A percentile compares a stretch with the other conserved stretches of the same genome.
phyloP scores from a whole-genome alignment of 2,329 filamentous ascomycete species.

The Trichoderma hamatum region DNA sequence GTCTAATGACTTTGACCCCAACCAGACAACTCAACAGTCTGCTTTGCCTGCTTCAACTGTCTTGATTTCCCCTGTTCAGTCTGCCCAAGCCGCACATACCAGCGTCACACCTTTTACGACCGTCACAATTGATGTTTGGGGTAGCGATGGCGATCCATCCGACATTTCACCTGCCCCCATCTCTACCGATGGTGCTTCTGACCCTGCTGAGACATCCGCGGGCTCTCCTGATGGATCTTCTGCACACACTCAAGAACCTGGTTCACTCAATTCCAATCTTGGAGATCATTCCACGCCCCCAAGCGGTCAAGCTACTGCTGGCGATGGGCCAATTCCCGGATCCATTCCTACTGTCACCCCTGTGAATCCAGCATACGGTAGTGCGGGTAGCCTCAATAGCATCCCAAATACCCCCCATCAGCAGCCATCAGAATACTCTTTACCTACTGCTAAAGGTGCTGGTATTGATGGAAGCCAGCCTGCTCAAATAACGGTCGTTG shows the following conservation, averaged over 20 bases:
- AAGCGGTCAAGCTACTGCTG: slow-evolving; percentile 22
- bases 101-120: slow-evolving; percentile 41
- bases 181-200: slow-evolving; percentile 26
- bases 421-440: slow-evolving; percentile 24
- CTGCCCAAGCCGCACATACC: slow-evolving; percentile 27
- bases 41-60: slow-evolving; percentile 35
- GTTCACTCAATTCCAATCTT: slow-evolving; percentile 26
- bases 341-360: background rate
- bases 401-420: background rate
- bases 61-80: slow-evolving; percentile 34
- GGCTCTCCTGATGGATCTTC: slow-evolving; percentile 27
- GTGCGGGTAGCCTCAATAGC: background rate
- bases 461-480: background rate
- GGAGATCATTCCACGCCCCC: slow-evolving; percentile 28
- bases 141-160: slow-evolving; percentile 28
- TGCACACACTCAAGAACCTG: slow-evolving; percentile 27
- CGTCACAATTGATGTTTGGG: slow-evolving; percentile 43
- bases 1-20: slow-evolving; percentile 28
- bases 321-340: background rate
- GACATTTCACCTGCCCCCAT: slow-evolving; percentile 29
- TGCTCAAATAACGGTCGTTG: slow-evolving; percentile 31
- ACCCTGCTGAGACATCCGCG: slow-evolving; percentile 30
- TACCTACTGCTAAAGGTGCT: slow-evolving; percentile 28
- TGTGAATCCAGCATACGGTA: slow-evolving; percentile 14
- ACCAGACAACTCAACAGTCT: slow-evolving; percentile 30